These are phyloP conservation scores for Paralagenidium karlingii DNA, from an alignment of 352 stramenopile species.

Conservation along the genomic window DNA sequence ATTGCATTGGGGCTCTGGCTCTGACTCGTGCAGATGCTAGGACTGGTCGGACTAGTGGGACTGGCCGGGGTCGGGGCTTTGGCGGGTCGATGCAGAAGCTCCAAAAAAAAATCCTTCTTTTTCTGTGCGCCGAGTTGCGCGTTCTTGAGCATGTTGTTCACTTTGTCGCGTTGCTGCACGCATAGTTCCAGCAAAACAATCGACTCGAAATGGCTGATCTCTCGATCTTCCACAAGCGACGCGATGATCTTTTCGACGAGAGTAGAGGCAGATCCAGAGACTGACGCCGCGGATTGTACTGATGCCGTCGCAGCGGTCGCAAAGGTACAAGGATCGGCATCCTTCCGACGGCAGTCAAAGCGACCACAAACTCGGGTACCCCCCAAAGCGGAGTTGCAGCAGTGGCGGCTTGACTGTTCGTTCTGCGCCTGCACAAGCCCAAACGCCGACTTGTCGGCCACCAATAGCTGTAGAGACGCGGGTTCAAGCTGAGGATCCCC, in stretches of 20 bases:
- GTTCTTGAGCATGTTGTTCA: slow-evolving; percentile 20
- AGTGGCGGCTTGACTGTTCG: slow-evolving; percentile 8
- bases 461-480: slow-evolving; percentile 2
- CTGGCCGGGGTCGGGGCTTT: background rate
- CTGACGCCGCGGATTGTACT: background rate
- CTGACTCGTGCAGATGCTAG: background rate
- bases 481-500: too few relatives aligned
- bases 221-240: slow-evolving; percentile 24
- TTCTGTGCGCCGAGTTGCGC: slow-evolving; percentile 10
- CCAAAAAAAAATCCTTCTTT: slow-evolving; percentile 40
- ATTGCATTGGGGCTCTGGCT: background rate
- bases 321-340: background rate
- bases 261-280: too few relatives aligned
- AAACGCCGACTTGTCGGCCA: background rate
- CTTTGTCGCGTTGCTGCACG: slow-evolving; percentile 14
- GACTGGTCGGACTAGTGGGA: slow-evolving; percentile 1
- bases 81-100: slow-evolving; percentile 6
- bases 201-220: slow-evolving; percentile 25
- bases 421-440: slow-evolving; percentile 1
- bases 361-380: background rate
- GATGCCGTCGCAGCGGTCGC: background rate
- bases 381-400: slow-evolving; percentile 3
- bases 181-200: slow-evolving; percentile 31
- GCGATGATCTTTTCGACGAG: slow-evolving; percentile 18
- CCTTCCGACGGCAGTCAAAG: background rate